Percentiles rank a stretch among this genome's conserved stretches.
Conservation (phyloP, 306 rosid genomes). For the Trifolium dubium region DNA sequence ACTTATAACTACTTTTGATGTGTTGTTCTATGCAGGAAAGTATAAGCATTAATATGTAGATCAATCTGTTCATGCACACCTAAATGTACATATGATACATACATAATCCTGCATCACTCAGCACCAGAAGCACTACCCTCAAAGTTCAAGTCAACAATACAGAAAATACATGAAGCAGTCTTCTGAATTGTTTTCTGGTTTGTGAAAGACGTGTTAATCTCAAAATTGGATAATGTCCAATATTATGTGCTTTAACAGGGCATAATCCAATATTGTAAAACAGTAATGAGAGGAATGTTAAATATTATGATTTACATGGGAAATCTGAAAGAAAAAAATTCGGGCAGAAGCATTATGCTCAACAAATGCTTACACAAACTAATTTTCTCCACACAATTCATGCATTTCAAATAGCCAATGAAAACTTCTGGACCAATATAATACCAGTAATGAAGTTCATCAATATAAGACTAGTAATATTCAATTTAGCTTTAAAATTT, state of each 20-base stretch:
- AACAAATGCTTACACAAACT: slow-evolving; percentile 16
- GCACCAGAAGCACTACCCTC: neutral
- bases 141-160: slow-evolving; percentile 23
- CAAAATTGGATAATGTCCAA: slow-evolving; percentile 1
- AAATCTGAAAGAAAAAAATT: slow-evolving; percentile 21
- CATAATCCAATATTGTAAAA: slow-evolving; percentile 30
- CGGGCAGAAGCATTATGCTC: neutral
- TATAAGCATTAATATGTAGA: slow-evolving; percentile 14
- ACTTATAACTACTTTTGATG: neutral
- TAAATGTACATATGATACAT: neutral
- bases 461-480: neutral
- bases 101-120: slow-evolving; percentile 22
- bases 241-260: slow-evolving; percentile 13
- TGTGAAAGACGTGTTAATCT: slow-evolving; percentile 8
- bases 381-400: slow-evolving; percentile 33
- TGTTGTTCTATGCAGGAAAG: neutral
- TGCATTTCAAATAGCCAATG: slow-evolving; percentile 25
- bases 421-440: slow-evolving; percentile 16
- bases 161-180: slow-evolving; percentile 17
- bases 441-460: neutral
- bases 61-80: neutral
- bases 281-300: slow-evolving; percentile 11
- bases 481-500: slow-evolving; percentile 26
- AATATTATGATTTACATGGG: neutral
- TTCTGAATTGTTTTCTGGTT: slow-evolving; percentile 20